These are phyloP conservation scores for Solidago caesia DNA, from an alignment of 129 eudicot genomes.

Conservation along the genomic window DNA sequence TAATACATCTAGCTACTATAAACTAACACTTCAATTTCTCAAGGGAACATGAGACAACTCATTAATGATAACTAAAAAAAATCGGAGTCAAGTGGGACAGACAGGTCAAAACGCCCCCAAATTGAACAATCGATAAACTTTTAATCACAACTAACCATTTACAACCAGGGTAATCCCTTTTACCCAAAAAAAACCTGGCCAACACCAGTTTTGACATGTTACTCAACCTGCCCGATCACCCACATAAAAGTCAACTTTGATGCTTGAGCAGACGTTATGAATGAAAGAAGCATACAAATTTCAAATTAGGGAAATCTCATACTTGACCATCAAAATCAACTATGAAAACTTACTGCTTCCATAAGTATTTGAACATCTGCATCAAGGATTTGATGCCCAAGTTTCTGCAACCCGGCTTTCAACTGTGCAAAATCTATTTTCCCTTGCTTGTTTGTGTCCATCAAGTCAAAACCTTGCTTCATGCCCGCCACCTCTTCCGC, in stretches of 20 bases:
- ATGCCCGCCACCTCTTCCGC: conserved; percentile 87
- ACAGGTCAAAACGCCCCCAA: too few relatives aligned
- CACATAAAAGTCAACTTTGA: not conserved
- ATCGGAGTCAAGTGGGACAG: not conserved
- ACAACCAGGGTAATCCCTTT: not conserved
- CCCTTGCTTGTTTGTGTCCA: conserved; percentile 77
- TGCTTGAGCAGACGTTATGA: not conserved
- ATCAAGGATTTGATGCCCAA: conserved; percentile 75
- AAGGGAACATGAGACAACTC: not conserved
- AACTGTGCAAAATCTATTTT: conserved; percentile 74
- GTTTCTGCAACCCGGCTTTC: conserved; percentile 72
- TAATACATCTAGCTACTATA: conserved; percentile 5
- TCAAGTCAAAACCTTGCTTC: conserved; percentile 64
- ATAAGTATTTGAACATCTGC: conserved; percentile 74
- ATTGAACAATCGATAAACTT: too few relatives aligned
- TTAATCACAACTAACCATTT: not conserved
- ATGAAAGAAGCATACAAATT: not conserved
- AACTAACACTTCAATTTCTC: not conserved
- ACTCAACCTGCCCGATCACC: not conserved
- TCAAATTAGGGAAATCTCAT: not conserved
- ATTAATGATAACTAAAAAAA: not conserved
- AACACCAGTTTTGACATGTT: not conserved
- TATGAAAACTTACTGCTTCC: conserved; percentile 64
- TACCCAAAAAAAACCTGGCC: not conserved
- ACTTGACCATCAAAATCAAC: not conserved